Evolutionary conservation across 306 rosid genomes (phyloP), one percentile per base, ranked within the genome.

Genomic region (Ormosia emarginata): DNA sequence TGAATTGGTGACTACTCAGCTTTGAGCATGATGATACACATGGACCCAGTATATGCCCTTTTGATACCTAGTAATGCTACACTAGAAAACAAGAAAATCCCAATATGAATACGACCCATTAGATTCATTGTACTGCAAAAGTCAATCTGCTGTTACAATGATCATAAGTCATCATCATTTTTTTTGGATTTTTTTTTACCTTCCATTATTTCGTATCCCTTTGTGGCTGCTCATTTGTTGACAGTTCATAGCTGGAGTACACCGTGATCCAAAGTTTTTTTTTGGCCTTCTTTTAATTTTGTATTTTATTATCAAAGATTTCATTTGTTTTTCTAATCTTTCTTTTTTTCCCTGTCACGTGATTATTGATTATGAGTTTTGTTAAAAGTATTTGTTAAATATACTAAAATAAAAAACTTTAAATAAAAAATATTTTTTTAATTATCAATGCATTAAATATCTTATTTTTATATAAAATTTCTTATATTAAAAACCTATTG

Each of bases 111-210:
- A 17, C 53, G 44, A 55, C 71, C 52, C 74, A 14, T 15, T 77
- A 41, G 69, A 56, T 58, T 82, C 70, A 46, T 67, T 63, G 10
- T 1, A 47, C 78, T 39, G 49, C 24, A 46, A 63, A 73, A 72
- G 79, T 72, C 74, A 63, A 50, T 81, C 79, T 58, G 8, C 61
- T 73, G 56, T 58, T 57, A 18, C 40, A 59, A 68, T 75, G 12
- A 67, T 75, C 17, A 33, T 34, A 75, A 13, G 8, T 7, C 78
- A 67, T 75, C 79, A 61, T 71, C 40, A 6, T 62, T 49, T 9
- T 9, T 69, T 29, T 79, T 7, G 0, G 8, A 13, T 1, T 2
- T 29, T 44, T 46, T 24, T 59, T 18, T 11, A 8, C 52, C 29
- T 6, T 39, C 8, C 53, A 36, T 66, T 55, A 78, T 78, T 66